Evolutionary conservation across 129 eudicot genomes (phyloP), one percentile per base, ranked within the genome.

Genomic region (Pseudognaphalium luteoalbum): DNA sequence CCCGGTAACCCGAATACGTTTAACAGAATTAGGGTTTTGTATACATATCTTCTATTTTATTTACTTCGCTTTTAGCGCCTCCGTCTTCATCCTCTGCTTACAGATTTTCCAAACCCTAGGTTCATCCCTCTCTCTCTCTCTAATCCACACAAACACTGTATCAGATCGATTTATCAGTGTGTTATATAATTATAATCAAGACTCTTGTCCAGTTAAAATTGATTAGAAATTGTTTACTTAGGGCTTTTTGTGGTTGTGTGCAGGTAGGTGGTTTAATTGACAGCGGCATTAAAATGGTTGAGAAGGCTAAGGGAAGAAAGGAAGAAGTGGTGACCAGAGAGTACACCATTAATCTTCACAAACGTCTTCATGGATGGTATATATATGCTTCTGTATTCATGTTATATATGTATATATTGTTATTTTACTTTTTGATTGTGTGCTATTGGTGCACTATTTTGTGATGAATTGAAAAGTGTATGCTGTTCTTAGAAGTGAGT

Each of bases 271-370:
- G 54, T 47, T 47, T 47, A 14, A 47, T 14, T 1, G 54, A 47
- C 54, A 47, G 17, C 54, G 54, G 54, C 12, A 12, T 47, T 12
- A 80, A 84, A 72, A 81, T 87, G 91, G 91, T 84, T 76, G 91
- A 83, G 73, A 83, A 85, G 82, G 76, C 84, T 16, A 85, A 85
- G 79, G 87, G 87, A 70, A 74, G 92, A 44, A 88, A 88, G 81
- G 92, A 88, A 32, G 92, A 88, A 67, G 92, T 88, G 22, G 89
- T 88, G 14, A 85, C 87, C 1, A 73, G 92, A 75, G 92, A 88
- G 86, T 88, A 88, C 89, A 88, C 92, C 75, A 80, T 88, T 71
- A 88, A 88, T 30, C 92, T 88, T 70, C 92, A 85, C 87, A 88
- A 80, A 75, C 92, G 92, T 44, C 75, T 88, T 39, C 92, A 88